Conservation (phyloP, 371 early-diverging fungal species). For the Zychaea mexicana region DNA sequence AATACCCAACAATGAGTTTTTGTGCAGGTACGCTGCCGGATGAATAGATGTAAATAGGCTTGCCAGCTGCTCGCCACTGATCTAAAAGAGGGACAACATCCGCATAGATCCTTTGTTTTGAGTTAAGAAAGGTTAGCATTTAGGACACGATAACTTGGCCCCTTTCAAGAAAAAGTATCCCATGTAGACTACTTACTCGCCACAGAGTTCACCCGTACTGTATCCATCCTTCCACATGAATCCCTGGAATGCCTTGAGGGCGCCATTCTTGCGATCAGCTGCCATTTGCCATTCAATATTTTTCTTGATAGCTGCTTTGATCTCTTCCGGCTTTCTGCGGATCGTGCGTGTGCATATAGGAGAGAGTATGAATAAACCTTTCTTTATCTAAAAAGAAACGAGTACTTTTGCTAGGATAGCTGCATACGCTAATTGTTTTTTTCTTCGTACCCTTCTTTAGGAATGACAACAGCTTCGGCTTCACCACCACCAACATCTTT, state of each 20-base stretch:
- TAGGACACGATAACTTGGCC: not conserved
- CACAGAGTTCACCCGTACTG: conserved; percentile 71
- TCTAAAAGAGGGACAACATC: conserved; percentile 84
- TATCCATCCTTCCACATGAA: conserved; percentile 93
- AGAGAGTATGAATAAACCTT: not conserved
- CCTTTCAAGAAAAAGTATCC: not conserved
- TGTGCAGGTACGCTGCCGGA: conserved; percentile 93
- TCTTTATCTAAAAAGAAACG: not conserved
- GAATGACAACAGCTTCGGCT: conserved; percentile 49
- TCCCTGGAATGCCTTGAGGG: conserved; percentile 92
- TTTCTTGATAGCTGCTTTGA: conserved; percentile 62
- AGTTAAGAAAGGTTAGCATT: not conserved
- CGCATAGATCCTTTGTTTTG: conserved; percentile 64
- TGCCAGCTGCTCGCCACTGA: conserved; percentile 62
- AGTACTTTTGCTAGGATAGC: too few relatives aligned
- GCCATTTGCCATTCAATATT: conserved; percentile 86
- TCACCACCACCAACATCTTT: conserved; percentile 58
- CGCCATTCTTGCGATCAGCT: conserved; percentile 83
- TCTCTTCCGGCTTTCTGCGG: conserved; percentile 50
- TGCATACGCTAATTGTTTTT: too few relatives aligned
- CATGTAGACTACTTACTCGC: conserved; percentile 66
- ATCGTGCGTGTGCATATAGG: too few relatives aligned
- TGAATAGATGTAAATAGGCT: conserved; percentile 88
- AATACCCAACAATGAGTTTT: conserved; percentile 85
- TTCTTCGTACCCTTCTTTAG: conserved; percentile 35